These are phyloP conservation scores for Talaromyces ruber DNA, from an alignment of 495 filamentous ascomycete species.

Conservation along the genomic window DNA sequence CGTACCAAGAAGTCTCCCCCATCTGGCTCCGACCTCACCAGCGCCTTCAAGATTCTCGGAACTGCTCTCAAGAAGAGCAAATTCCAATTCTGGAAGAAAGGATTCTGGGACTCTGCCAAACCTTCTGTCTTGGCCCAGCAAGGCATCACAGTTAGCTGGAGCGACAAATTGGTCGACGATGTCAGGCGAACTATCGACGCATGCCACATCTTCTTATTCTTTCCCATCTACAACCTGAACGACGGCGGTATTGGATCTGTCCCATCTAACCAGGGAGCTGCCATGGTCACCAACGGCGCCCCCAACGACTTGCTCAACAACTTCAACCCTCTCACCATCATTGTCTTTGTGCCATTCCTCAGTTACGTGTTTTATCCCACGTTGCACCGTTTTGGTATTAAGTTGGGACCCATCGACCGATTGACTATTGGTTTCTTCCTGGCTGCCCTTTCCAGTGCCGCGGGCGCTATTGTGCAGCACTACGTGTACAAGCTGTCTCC, in stretches of 20 bases:
- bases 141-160: slow-evolving; percentile 36
- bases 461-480: slow-evolving; percentile 55
- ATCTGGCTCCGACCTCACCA: slow-evolving; percentile 42
- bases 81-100: slow-evolving; percentile 43
- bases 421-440: slow-evolving; percentile 59
- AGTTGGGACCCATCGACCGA: slow-evolving; percentile 55
- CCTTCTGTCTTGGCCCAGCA: slow-evolving; percentile 46
- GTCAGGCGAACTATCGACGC: slow-evolving; percentile 37
- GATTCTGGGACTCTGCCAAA: slow-evolving; percentile 59
- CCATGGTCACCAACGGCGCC: slow-evolving; percentile 56
- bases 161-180: slow-evolving; percentile 41
- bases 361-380: slow-evolving; percentile 56
- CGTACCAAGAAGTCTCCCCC: slow-evolving; percentile 40
- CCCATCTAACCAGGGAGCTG: slow-evolving; percentile 45
- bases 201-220: slow-evolving; percentile 46
- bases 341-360: slow-evolving; percentile 54
- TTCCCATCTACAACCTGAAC: slow-evolving; percentile 43
- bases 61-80: slow-evolving; percentile 48
- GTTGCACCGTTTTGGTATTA: slow-evolving; percentile 43
- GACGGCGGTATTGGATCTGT: slow-evolving; percentile 39
- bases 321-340: slow-evolving; percentile 62
- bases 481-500: slow-evolving; percentile 49
- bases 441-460: slow-evolving; percentile 45
- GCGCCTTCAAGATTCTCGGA: slow-evolving; percentile 45
- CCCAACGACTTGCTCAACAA: slow-evolving; percentile 65